Evolutionary conservation across 2,329 filamentous ascomycete genomes (phyloP), one percentile per base, ranked within the genome.

Genomic region (Fusarium acutatum): DNA sequence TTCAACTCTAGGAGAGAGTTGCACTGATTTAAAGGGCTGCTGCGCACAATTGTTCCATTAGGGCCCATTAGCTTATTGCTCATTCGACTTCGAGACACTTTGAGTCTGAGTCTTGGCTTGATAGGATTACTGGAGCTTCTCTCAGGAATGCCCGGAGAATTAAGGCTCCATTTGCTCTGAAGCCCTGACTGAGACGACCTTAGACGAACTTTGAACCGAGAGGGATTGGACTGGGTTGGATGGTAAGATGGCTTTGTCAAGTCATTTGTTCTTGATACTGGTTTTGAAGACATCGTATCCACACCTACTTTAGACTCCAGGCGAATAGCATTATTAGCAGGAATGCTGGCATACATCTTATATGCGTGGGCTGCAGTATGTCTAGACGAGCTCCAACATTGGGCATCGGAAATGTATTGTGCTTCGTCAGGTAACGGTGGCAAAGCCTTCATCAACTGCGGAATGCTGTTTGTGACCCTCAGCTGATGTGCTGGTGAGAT

Each of bases 361-460:
- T 63, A 24, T 30, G 69, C 63, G 18, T 72, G 60, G 41, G 60
- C 32, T 43, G 71, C 61, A 8, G 40, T 28, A 34, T 72, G 63
- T 10, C 47, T 61, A 17, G 59, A 63, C 2, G 65, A 38, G 30
- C 50, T 43, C 37, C 28, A 52, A 46, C 26, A 41, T 24, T 22
- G 53, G 47, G 41, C 47, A 62, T 71, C 66, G 13, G 18, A 40
- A 12, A 38, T 49, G 22, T 50, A 13, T 17, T 63, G 49, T 17
- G 65, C 65, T 38, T 81, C 79, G 9, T 77, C 77, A 7, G 86
- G 86, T 13, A 88, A 72, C 20, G 84, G 81, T 20, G 87, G 87
- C 46, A 88, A 73, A 28, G 84, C 83, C 75, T 89, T 88, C 86
- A 88, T 88, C 20, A 88, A 78, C 44, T 84, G 83, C 12, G 87